Conservation (phyloP, 2,329 filamentous ascomycete genomes). For the Alternaria burnsii region DNA sequence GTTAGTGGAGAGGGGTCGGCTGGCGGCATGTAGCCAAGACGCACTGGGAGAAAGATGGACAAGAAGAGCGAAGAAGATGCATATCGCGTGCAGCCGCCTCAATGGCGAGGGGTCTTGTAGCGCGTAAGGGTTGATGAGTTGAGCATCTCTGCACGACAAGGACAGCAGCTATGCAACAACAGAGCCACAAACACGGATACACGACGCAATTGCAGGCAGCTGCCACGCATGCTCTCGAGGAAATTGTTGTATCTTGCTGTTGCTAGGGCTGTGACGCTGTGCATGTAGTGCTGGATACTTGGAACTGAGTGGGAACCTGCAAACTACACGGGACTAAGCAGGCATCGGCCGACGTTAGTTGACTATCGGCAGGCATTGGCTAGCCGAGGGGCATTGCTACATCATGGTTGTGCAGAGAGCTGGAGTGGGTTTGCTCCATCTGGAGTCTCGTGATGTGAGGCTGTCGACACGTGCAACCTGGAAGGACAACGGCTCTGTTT, state of each 20-base stretch:
- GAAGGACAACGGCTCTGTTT: background rate
- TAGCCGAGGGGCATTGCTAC: slow-evolving; percentile 17
- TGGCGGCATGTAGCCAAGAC: slow-evolving; percentile 35
- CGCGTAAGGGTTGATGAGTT: slow-evolving; percentile 5
- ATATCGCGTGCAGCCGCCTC: slow-evolving; percentile 29
- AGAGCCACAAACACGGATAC: slow-evolving; percentile 17
- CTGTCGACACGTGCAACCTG: background rate
- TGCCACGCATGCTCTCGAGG: background rate
- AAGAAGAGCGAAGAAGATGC: slow-evolving; percentile 17
- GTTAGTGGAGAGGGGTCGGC: slow-evolving; percentile 26
- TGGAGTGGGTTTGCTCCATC: slow-evolving; percentile 1
- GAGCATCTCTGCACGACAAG: slow-evolving; percentile 7
- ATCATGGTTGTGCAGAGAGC: slow-evolving; percentile 14
- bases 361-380: slow-evolving; percentile 16
- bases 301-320: slow-evolving; percentile 10
- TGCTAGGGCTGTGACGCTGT: slow-evolving; percentile 9
- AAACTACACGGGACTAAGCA: slow-evolving; percentile 15
- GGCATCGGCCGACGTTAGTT: slow-evolving; percentile 7
- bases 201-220: background rate
- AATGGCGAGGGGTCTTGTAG: slow-evolving; percentile 18
- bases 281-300: slow-evolving; percentile 1
- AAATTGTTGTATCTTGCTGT: background rate
- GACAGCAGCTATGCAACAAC: slow-evolving; percentile 10
- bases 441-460: slow-evolving; percentile 7
- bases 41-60: slow-evolving; percentile 25